phyloP scores from a whole-genome alignment of 257 asterid species.

The Nicotiana paniculata region DNA sequence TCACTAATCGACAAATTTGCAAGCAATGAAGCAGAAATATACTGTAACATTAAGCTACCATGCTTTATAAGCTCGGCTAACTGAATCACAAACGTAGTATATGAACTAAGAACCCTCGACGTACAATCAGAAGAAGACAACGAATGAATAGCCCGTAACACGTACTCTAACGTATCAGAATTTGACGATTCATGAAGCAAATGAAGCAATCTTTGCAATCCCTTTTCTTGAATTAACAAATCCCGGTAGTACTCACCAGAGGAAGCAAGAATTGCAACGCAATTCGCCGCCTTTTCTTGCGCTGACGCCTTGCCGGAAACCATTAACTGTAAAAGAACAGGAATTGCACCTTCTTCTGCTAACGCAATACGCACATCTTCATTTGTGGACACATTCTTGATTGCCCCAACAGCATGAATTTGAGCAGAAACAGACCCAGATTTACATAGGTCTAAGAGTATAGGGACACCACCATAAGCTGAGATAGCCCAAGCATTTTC shows the following conservation, averaged over 20 bases:
- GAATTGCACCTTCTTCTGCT: slow-evolving; percentile 76
- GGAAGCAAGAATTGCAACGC: slow-evolving; percentile 68
- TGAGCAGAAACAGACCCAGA: slow-evolving; percentile 71
- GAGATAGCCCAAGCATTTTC: slow-evolving; percentile 91
- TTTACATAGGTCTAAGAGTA: slow-evolving; percentile 57
- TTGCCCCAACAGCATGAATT: slow-evolving; percentile 63
- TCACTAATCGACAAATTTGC: slow-evolving; percentile 64
- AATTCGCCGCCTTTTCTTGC: slow-evolving; percentile 72
- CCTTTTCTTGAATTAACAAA: slow-evolving; percentile 54
- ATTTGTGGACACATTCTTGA: slow-evolving; percentile 53
- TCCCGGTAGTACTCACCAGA: slow-evolving; percentile 51
- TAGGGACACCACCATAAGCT: slow-evolving; percentile 75
- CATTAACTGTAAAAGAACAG: slow-evolving; percentile 59
- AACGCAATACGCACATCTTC: slow-evolving; percentile 65
- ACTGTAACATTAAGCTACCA: slow-evolving; percentile 71
- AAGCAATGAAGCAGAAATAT: slow-evolving; percentile 70
- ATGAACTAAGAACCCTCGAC: slow-evolving; percentile 53
- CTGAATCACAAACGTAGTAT: slow-evolving; percentile 50
- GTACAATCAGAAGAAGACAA: slow-evolving; percentile 61
- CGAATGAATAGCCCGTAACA: slow-evolving; percentile 65
- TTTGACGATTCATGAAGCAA: slow-evolving; percentile 51
- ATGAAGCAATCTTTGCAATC: slow-evolving; percentile 56
- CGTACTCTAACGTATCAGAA: slow-evolving; percentile 64
- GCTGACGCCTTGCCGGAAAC: slow-evolving; percentile 48
- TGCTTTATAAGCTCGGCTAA: slow-evolving; percentile 60